Percentiles rank a stretch among this genome's conserved stretches.
These are phyloP conservation scores for Chaetothyriales sp. DNA, from an alignment of 2,329 filamentous ascomycete species.

Conservation along the genomic window DNA sequence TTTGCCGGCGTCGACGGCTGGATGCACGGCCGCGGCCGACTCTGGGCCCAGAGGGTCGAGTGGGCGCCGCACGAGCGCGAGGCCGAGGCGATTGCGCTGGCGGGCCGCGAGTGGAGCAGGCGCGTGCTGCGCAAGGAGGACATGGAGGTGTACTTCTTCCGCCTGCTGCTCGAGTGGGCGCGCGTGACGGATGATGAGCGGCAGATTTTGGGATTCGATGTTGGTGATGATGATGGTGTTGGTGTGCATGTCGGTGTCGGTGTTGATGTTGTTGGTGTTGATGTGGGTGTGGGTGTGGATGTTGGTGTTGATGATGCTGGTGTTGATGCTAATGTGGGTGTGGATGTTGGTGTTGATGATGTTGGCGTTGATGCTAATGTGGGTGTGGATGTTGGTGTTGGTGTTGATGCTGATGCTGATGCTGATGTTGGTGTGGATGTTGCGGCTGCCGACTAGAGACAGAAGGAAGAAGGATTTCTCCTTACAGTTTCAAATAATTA, in stretches of 20 bases:
- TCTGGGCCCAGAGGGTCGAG: slow-evolving; percentile 33
- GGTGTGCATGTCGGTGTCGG: no score
- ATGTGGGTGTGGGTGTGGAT: no score
- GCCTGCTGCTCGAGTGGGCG: slow-evolving; percentile 65
- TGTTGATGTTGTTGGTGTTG: no score
- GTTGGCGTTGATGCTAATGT: no score
- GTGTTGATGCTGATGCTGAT: no score
- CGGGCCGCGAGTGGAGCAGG: slow-evolving; percentile 52
- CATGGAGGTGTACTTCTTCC: slow-evolving; percentile 69
- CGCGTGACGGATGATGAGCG: slow-evolving; percentile 50
- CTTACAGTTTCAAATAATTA: no score
- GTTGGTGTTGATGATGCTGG: background rate
- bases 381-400: no score
- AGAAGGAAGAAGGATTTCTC: no score
- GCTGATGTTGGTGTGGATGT: no score
- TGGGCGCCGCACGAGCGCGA: slow-evolving; percentile 40
- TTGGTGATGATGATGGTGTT: background rate
- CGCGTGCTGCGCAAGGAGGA: slow-evolving; percentile 55
- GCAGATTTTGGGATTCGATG: slow-evolving; percentile 32
- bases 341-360: no score
- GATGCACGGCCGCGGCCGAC: slow-evolving; percentile 21
- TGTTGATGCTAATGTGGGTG: no score
- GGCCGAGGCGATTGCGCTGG: slow-evolving; percentile 50
- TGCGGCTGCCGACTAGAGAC: background rate
- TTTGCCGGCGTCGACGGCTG: slow-evolving; percentile 45